These are phyloP conservation scores for Botrytis byssoidea DNA, from an alignment of 2,329 filamentous ascomycete species.

Conservation along the genomic window DNA sequence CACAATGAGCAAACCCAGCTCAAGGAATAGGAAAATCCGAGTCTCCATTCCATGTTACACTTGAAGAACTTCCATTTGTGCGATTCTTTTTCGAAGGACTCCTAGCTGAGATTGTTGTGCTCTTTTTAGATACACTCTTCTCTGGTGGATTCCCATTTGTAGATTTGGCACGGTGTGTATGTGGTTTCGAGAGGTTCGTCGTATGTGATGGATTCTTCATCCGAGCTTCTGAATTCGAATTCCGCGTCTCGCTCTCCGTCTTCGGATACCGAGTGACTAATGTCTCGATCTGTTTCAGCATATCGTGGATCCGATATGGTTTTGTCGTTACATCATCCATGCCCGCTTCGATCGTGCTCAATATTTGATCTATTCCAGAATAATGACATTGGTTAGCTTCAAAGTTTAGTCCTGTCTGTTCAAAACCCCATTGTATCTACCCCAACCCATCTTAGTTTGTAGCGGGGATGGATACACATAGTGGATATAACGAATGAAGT, in stretches of 20 bases:
- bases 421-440: background rate
- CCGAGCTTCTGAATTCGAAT: background rate
- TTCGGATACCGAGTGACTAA: constrained; percentile 23
- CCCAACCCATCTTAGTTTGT: background rate
- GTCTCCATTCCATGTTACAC: too few relatives aligned
- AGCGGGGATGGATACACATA: background rate
- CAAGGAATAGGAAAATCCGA: background rate
- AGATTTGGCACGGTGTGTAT: background rate
- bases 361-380: constrained; percentile 59
- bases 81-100: background rate
- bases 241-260: background rate
- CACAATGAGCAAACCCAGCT: background rate
- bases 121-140: background rate
- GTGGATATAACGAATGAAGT: background rate
- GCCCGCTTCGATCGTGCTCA: constrained; percentile 10
- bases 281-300: constrained; percentile 30
- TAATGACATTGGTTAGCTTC: background rate
- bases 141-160: background rate
- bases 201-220: background rate
- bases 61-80: background rate
- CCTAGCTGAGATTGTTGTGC: background rate
- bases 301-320: constrained; percentile 32
- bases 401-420: background rate
- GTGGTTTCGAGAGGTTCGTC: background rate
- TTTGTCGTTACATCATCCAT: constrained; percentile 38